phyloP scores from a whole-genome alignment of 306 rosid species.

The Pterocarpus macrocarpus region DNA sequence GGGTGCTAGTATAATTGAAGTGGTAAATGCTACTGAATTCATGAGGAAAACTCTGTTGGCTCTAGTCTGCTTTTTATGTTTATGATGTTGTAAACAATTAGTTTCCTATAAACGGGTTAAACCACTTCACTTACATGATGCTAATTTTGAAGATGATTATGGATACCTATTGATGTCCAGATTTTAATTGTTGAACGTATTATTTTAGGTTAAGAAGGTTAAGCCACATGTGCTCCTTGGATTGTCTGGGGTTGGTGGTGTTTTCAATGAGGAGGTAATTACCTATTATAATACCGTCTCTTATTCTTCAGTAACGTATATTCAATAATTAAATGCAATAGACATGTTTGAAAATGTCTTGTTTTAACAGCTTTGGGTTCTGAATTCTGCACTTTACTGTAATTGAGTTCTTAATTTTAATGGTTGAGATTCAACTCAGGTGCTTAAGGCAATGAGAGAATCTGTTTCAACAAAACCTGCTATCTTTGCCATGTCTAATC shows the following conservation, averaged over 20 bases:
- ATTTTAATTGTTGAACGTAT: conserved; percentile 32
- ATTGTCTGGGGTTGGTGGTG: conserved; percentile 93
- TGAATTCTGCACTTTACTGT: conserved; percentile 40
- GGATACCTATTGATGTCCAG: conserved; percentile 15
- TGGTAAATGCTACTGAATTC: conserved; percentile 62
- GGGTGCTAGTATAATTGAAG: conserved; percentile 84
- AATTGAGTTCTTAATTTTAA: conserved; percentile 42
- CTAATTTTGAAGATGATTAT: conserved; percentile 33
- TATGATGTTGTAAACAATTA: conserved; percentile 2
- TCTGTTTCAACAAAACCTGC: conserved; percentile 89
- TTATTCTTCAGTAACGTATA: conserved; percentile 2
- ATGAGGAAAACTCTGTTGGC: not conserved
- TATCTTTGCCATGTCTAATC: conserved; percentile 95
- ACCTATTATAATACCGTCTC: conserved; percentile 26
- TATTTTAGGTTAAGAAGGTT: conserved; percentile 78
- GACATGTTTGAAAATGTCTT: conserved; percentile 37
- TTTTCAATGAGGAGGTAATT: conserved; percentile 81
- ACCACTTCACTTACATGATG: conserved; percentile 14
- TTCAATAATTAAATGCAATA: conserved; percentile 26
- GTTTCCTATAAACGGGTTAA: conserved; percentile 20
- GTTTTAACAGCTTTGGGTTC: conserved; percentile 35
- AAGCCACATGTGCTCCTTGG: conserved; percentile 92
- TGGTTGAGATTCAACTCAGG: conserved; percentile 61
- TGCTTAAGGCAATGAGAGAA: conserved; percentile 83
- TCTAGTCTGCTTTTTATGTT: conserved; percentile 18